Evolutionary conservation across 1,284 basidiomycete species (phyloP).

Genomic region (Laetiporus sulphureus): DNA sequence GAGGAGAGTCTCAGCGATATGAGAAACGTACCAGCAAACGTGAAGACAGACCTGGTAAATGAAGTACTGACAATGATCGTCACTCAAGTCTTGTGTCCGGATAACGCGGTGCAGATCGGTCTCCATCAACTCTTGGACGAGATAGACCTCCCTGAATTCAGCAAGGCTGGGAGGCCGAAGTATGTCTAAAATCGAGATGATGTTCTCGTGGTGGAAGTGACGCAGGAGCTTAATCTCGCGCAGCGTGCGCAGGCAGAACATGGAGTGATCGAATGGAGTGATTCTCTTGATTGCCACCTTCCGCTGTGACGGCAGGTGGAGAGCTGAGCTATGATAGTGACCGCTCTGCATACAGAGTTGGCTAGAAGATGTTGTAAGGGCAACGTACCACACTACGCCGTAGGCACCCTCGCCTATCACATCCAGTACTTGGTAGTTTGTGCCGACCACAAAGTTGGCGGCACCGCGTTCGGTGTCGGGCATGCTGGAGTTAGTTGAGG

Average conservation of each 20-base stretch:
- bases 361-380: not conserved
- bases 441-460: constrained; percentile 49
- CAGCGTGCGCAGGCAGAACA: constrained; percentile 82
- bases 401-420: constrained; percentile 84
- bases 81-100: constrained; percentile 75
- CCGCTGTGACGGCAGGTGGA: constrained; percentile 60
- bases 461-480: constrained; percentile 25
- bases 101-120: constrained; percentile 87
- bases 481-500: not conserved
- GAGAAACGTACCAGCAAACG: constrained; percentile 1
- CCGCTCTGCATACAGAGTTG: not conserved
- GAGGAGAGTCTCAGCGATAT: too few relatives aligned
- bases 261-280: constrained; percentile 81
- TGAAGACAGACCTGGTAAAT: constrained; percentile 70
- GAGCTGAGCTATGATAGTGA: constrained; percentile 48
- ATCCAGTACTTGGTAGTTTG: constrained; percentile 66
- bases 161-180: constrained; percentile 54
- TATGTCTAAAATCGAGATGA: constrained; percentile 83
- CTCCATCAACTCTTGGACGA: constrained; percentile 90
- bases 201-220: constrained; percentile 75
- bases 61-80: constrained; percentile 94
- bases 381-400: constrained; percentile 59
- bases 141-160: constrained; percentile 73
- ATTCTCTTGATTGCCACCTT: constrained; percentile 74
- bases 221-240: constrained; percentile 82